Percentiles rank a stretch among this genome's conserved stretches.
phyloP scores from a whole-genome alignment of 805 yeast species.

The Saccharomycopsis guyanensis region DNA sequence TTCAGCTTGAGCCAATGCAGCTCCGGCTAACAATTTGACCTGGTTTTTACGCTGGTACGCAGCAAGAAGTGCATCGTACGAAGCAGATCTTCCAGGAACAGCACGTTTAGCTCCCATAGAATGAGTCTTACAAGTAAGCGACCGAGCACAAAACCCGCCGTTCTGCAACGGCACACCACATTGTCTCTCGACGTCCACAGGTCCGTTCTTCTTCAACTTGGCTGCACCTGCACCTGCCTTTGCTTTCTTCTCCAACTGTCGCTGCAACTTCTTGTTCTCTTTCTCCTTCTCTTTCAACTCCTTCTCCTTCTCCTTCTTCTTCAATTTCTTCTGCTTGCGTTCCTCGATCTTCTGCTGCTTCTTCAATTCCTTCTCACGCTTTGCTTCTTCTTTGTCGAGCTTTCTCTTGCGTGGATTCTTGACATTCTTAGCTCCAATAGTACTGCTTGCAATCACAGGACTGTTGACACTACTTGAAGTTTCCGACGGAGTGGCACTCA shows the following conservation, averaged over 20 bases:
- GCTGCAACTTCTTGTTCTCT: constrained; percentile 22
- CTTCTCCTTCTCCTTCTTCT: constrained; percentile 22
- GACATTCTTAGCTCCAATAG: not conserved
- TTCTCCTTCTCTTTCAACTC: constrained; percentile 21
- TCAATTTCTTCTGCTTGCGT: constrained; percentile 18
- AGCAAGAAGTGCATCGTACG: constrained; percentile 80
- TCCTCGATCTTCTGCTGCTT: constrained; percentile 17
- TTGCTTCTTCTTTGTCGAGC: constrained; percentile 20
- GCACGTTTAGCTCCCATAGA: constrained; percentile 98
- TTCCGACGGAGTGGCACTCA: not conserved
- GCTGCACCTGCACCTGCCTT: constrained; percentile 26
- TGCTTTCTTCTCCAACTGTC: constrained; percentile 34
- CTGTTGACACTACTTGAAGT: constrained; percentile 1
- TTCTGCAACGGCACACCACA: constrained; percentile 93
- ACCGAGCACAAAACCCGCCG: constrained; percentile 95
- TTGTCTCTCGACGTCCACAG: constrained; percentile 87
- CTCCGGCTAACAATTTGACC: constrained; percentile 77
- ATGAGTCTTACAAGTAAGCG: constrained; percentile 94
- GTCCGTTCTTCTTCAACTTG: constrained; percentile 49
- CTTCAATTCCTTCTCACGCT: constrained; percentile 19
- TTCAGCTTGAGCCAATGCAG: constrained; percentile 72
- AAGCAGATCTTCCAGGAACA: constrained; percentile 86
- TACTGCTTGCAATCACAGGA: not conserved
- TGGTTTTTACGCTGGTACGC: constrained; percentile 91
- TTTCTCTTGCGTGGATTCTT: constrained; percentile 18